Base-by-base conservation (phyloP, 495 filamentous ascomycete genomes). In the Friedmanniomyces simplex region DNA sequence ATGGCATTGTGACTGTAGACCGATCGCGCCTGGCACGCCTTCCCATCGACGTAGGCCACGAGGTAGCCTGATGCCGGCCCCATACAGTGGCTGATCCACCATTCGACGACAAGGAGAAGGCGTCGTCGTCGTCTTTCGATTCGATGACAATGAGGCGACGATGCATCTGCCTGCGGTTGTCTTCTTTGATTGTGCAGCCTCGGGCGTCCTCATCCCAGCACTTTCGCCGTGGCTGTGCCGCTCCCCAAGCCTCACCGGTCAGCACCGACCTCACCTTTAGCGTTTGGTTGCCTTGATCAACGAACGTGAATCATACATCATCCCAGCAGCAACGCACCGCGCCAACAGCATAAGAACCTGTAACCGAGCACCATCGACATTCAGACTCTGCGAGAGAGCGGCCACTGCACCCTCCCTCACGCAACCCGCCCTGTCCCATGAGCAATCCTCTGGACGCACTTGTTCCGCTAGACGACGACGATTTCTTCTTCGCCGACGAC, bases 391-490 rank as follows among this genome's bases (percentile, higher is more conserved):
- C 28, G 10, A 32, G 28, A 10, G 28, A 32, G 4, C 28, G 4
- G 28, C 28, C 28, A 10, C 10, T 10, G 28, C 28, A 32, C 4
- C 28, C 3, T 32, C 28, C 3, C 28, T 10, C 28, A 32, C 3
- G n/a, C n/a, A n/a, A n/a, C n/a, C n/a, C n/a, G n/a, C n/a, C n/a
- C n/a, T n/a, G n/a, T n/a, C 28, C 28, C 28, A 49, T 52, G 49
- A 52, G 25, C 26, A 52, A 52, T 25, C 49, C 49, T 4, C n/a
- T 52, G 3, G 49, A 52, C 49, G 49, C 30, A 16, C 30, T 52
- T 11, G 30, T 52, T 14, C 49, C 49, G 25, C 49, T 25, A 18
- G 46, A 49, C 12, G 18, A 22, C 2, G 25, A 24, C 12, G 11
- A 49, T 5, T 49, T 12, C 12, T 25, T 49, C 14, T 43, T 43